Evolutionary conservation across 169 alveolate genomes (phyloP).

Genomic region (Amoebophrya sp.): DNA sequence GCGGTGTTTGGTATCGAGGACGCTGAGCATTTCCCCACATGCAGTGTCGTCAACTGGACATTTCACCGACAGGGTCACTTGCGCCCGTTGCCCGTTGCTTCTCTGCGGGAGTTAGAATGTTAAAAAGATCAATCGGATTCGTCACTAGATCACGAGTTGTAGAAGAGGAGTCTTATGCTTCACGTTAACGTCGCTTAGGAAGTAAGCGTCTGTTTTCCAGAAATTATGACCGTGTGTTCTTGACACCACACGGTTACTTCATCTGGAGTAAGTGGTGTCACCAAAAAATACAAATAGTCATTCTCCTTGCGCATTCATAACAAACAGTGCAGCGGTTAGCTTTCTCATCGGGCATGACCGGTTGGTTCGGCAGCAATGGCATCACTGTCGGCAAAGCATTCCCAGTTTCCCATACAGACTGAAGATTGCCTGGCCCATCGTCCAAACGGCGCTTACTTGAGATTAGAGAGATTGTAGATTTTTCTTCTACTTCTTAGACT

Average conservation of each 20-base stretch:
- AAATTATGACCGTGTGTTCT: background rate
- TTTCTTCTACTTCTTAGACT: too few species aligned
- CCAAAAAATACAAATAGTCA: too few species aligned
- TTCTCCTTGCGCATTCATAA: too few species aligned
- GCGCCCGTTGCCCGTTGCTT: background rate
- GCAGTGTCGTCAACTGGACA: background rate
- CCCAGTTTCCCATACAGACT: background rate
- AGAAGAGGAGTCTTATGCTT: too few species aligned
- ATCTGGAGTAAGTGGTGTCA: too few species aligned
- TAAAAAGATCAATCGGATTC: too few species aligned
- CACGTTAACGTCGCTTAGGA: background rate
- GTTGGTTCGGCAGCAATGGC: background rate
- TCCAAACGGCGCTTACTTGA: background rate
- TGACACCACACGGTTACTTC: too few species aligned
- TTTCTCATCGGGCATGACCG: too few species aligned
- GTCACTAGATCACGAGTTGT: too few species aligned
- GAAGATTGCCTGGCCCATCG: background rate
- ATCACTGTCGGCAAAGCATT: background rate
- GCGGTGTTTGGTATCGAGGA: background rate
- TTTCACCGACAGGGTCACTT: background rate
- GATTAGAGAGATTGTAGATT: too few species aligned
- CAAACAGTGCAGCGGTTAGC: too few species aligned
- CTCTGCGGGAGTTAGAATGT: too few species aligned
- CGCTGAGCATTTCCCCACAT: background rate
- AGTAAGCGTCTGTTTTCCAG: background rate